Base-by-base conservation (phyloP, 257 asterid species). In the Euphrasia confusa region DNA sequence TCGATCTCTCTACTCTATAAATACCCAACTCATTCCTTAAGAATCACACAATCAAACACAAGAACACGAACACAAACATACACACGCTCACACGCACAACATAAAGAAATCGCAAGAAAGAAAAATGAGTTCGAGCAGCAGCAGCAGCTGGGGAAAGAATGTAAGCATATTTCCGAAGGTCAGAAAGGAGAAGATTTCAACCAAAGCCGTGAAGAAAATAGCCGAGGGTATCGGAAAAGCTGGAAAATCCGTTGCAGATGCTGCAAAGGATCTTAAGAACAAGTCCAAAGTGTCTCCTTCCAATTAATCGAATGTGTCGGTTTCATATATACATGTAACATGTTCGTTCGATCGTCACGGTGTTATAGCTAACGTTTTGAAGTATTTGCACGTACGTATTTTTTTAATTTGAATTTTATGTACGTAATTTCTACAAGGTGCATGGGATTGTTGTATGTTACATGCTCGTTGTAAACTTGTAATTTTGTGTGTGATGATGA, bases 121-220 rank as follows among this genome's bases (percentile, higher is more conserved):
- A 10, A 15, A 27, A 2, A 59, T 58, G 71, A 40, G 33, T 52
- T 39, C 68, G 9, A 68, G 24, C 56, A 28, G 63, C 33, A 61
- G 50, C 37, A 24, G 11, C 21, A 55, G 5, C 21, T 18, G 56
- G 11, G 24, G 32, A 39, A 54, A 14, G 1, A 54, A 27, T 0
- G 77, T 61, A 21, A 72, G 72, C 28, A 39, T 72, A 4, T 9
- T 61, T 15, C 77, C 77, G 0, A 54, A 54, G 49, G 15, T 2
- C 42, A 3, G 0, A 54, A 58, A 54, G 15, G 60, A 66, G 27
- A 33, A 45, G 35, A 68, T 72, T 4, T 66, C 68, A 1, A 66
- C 76, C 24, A 66, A 50, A 35, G 53, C 55, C 30, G 48, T 15
- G 32, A 65, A 65, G 68, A 65, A 53, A 60, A 39, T 68, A 2